Base-by-base conservation (phyloP, 208 protist species). In the Wallacemonas collosoma region DNA sequence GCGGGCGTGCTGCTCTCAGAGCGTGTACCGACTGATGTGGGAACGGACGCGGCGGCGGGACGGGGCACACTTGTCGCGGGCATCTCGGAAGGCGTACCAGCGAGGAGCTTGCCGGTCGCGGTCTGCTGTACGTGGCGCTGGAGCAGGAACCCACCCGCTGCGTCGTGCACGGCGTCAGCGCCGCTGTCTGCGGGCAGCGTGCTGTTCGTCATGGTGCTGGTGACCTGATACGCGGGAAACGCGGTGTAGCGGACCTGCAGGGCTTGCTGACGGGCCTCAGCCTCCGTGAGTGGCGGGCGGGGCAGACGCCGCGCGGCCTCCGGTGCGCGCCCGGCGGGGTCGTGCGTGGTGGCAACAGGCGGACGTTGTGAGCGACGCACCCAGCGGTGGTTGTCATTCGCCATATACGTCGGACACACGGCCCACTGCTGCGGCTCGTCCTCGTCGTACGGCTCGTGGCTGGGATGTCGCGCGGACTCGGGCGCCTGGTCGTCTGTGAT, bases 101-200 rank as follows among this genome's bases (percentile, higher is more conserved):
- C 45, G 38, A 85, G 72, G 1, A 85, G 45, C 58, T 56, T 65
- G 36, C 82, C 82, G 1, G 71, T 77, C 6, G 75, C 78, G 50
- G 73, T 70, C 71, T 87, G 82, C 79, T 87, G 82, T n/a, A 81
- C 78, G 71, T 87, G 82, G 39, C 79, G 75, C 73, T 87, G 82
- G 2, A 87, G 69, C 1, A 87, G 68, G 60, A 78, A 81, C 2
- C 60, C 76, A 6, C 63, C 74, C 0, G 55, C 56, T 11, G 38
- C 67, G 11, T 75, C 48, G 26, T 36, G 61, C 50, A 11, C 64
- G 64, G 8, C 43, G 17, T 54, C 50, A 9, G 36, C 55, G 39
- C 39, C 50, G 15, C 14, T 6, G 14, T n/a, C 63, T 26, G 53
- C 6, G 5, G 5, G 53, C 53, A 57, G 14, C 4, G 60, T 8